phyloP scores from a whole-genome alignment of 371 early-diverging fungal species.

The Agmasoma carcini region DNA sequence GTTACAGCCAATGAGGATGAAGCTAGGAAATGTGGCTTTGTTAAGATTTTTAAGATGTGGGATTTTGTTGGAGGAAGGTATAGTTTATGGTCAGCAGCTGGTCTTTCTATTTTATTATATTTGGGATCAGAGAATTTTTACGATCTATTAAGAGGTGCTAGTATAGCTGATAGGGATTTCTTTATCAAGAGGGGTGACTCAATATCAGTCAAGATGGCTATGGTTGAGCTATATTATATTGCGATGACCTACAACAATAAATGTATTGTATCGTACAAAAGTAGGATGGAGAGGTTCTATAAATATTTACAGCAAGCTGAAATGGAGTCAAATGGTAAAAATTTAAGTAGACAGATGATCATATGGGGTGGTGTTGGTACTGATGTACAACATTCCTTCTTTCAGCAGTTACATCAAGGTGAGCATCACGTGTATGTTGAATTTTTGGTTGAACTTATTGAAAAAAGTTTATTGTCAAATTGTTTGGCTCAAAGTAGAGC shows the following conservation, averaged over 20 bases:
- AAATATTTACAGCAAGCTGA: slow-evolving; percentile 92
- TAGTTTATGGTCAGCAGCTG: slow-evolving; percentile 94
- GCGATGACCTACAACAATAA: slow-evolving; percentile 66
- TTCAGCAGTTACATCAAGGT: slow-evolving; percentile 95
- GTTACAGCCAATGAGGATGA: slow-evolving; percentile 80
- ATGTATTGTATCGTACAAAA: slow-evolving; percentile 88
- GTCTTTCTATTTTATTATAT: slow-evolving; percentile 78
- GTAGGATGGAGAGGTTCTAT: slow-evolving; percentile 81
- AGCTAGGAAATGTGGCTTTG: slow-evolving; percentile 76
- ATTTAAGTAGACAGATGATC: slow-evolving; percentile 70
- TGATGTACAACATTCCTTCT: slow-evolving; percentile 96
- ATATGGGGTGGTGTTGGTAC: slow-evolving; percentile 98
- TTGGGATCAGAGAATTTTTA: slow-evolving; percentile 86
- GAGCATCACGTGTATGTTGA: slow-evolving; percentile 82
- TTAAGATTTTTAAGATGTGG: slow-evolving; percentile 96
- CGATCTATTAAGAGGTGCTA: slow-evolving; percentile 72
- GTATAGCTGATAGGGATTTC: slow-evolving; percentile 88
- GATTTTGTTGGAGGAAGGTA: slow-evolving; percentile 99
- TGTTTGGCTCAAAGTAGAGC: slow-evolving; percentile 95
- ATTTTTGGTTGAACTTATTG: slow-evolving; percentile 57
- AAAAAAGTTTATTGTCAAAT: slow-evolving; percentile 70
- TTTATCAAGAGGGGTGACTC: slow-evolving; percentile 56
- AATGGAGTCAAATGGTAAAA: slow-evolving; percentile 98
- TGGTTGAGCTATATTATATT: slow-evolving; percentile 85
- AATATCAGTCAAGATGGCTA: slow-evolving; percentile 51